Evolutionary conservation across 2,329 filamentous ascomycete genomes (phyloP), one percentile per base, ranked within the genome.

Genomic region (Hirsutella rhossiliensis): DNA sequence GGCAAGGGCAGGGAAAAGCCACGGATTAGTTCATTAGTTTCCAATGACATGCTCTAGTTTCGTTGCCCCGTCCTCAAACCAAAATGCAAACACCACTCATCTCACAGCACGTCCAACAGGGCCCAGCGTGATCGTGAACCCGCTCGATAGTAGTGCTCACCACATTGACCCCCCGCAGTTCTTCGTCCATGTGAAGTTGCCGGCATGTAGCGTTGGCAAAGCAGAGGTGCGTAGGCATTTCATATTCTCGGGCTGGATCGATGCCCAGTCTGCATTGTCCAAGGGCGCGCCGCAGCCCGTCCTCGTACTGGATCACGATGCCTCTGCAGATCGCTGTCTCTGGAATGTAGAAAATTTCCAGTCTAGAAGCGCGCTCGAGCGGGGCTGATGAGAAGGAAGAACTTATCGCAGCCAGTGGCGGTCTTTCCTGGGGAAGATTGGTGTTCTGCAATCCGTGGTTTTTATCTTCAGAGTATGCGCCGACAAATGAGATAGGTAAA

Each of bases 61-160:
- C 17, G 18, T 40, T 32, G 17, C 36, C 28, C 23, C 28, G 1
- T 19, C 11, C 11, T 32, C 31, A 3, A 32, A 34, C 42, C 27
- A 40, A n/a, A 40, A 34, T 43, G 13, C 18, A 40, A 40, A 43
- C 23, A 9, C 42, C 42, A 30, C 34, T 43, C 42, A 43, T 43
- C 19, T 43, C 27, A 38, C 42, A 43, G 34, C 36, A 43, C 13
- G 42, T 43, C 42, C 37, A 43, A 5, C 9, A 30, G 28, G 36
- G 18, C 18, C 13, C 23, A 31, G 34, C 29, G 20, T 40, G 37
- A 40, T 20, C 29, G 38, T 43, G 42, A 18, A n/a, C 12, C 11
- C 18, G 32, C 29, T 32, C 37, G 15, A 39, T n/a, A 15, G 23
- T 23, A 43, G 13, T 6, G 20, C 38, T n/a, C 37, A 40, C 30